phyloP scores from a whole-genome alignment of 2,329 filamentous ascomycete genomes.

The Cyphellophora europaea region DNA sequence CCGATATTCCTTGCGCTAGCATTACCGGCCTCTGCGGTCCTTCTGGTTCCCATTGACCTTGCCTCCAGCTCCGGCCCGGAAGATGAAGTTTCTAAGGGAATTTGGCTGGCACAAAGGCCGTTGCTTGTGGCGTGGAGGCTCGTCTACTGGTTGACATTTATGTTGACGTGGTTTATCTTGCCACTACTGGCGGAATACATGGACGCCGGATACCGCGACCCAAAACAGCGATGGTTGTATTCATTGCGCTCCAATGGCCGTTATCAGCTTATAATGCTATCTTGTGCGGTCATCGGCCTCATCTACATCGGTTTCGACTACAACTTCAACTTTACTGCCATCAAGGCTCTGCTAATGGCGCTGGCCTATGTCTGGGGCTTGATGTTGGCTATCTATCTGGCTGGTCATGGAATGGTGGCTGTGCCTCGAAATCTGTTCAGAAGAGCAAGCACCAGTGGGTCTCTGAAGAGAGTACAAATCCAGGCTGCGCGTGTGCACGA shows the following conservation, averaged over 20 bases:
- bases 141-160: slow-evolving; percentile 94
- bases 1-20: slow-evolving; percentile 95
- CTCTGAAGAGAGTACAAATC: slow-evolving; percentile 64
- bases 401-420: slow-evolving; percentile 92
- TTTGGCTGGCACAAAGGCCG: slow-evolving; percentile 74
- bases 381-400: slow-evolving; percentile 85
- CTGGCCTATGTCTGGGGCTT: slow-evolving; percentile 91
- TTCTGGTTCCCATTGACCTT: slow-evolving; percentile 91
- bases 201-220: slow-evolving; percentile 85
- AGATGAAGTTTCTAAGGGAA: slow-evolving; percentile 57
- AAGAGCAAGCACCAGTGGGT: slow-evolving; percentile 65
- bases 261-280: slow-evolving; percentile 75
- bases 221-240: slow-evolving; percentile 70
- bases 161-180: slow-evolving; percentile 90
- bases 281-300: slow-evolving; percentile 59
- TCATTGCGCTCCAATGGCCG: slow-evolving; percentile 79
- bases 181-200: slow-evolving; percentile 90
- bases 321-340: slow-evolving; percentile 59
- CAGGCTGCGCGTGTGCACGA: slow-evolving; percentile 78
- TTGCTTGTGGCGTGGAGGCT: slow-evolving; percentile 88
- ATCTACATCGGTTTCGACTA: slow-evolving; percentile 77
- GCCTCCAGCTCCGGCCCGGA: slow-evolving; percentile 72
- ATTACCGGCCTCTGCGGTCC: slow-evolving; percentile 79
- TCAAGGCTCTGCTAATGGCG: slow-evolving; percentile 85
- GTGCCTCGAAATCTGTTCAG: slow-evolving; percentile 75